phyloP scores from a whole-genome alignment of 2,329 filamentous ascomycete species.

The Aspergillus glaucus region DNA sequence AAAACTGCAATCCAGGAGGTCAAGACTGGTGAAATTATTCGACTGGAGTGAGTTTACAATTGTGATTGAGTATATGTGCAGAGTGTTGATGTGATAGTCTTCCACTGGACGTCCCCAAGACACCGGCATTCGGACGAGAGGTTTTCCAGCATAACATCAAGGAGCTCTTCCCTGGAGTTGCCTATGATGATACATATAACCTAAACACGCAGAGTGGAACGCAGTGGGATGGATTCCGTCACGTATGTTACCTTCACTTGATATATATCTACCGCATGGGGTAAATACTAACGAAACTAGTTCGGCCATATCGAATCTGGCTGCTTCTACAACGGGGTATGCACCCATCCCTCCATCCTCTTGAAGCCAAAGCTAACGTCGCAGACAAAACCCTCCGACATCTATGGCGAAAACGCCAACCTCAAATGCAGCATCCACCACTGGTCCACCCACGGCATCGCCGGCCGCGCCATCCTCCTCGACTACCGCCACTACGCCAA shows the following conservation, averaged over 20 bases:
- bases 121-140: conserved; percentile 49
- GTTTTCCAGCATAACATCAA: conserved; percentile 52
- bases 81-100: conserved; percentile 30
- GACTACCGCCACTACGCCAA: conserved; percentile 44
- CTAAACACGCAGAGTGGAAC: conserved; percentile 46
- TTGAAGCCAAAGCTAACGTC: neutral
- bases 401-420: conserved; percentile 27
- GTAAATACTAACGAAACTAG: conserved; percentile 13
- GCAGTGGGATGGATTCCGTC: conserved; percentile 48
- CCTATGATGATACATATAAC: conserved; percentile 40
- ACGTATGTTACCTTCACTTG: conserved; percentile 23
- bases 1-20: conserved; percentile 50
- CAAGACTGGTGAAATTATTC: conserved; percentile 49
- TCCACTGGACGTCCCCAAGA: conserved; percentile 47
- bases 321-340: conserved; percentile 38
- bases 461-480: conserved; percentile 37
- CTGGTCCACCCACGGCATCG: conserved; percentile 38
- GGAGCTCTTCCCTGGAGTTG: conserved; percentile 26
- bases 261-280: conserved; percentile 1
- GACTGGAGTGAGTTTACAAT: conserved; percentile 42
- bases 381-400: conserved; percentile 30
- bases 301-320: conserved; percentile 33
- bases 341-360: neutral
- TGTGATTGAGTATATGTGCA: neutral
- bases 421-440: conserved; percentile 39